Percentiles rank a stretch among this genome's conserved stretches.
Conservation (phyloP, 768 basidiomycete species). For the Calvatia gigantea region DNA sequence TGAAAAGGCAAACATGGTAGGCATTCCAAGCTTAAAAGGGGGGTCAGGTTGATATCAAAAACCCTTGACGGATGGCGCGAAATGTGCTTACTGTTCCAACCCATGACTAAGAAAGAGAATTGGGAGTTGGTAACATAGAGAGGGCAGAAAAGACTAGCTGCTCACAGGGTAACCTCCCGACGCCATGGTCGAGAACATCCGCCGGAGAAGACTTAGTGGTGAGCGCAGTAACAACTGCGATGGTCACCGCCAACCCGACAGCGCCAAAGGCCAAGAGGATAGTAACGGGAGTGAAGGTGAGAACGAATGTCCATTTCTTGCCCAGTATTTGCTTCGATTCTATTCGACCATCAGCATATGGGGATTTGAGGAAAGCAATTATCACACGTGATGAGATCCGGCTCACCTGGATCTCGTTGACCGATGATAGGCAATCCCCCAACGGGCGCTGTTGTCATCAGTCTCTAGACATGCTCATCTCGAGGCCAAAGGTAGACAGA, state of each 20-base stretch:
- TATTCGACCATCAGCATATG: background rate
- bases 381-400: background rate
- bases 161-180: slow-evolving; percentile 10
- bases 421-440: background rate
- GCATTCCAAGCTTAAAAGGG: slow-evolving; percentile 12
- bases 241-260: slow-evolving; percentile 14
- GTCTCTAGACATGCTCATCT: background rate
- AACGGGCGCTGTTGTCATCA: slow-evolving; percentile 3
- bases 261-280: slow-evolving; percentile 18
- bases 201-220: background rate
- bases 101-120: slow-evolving; percentile 8
- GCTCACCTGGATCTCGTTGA: background rate
- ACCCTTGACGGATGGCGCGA: too few species aligned
- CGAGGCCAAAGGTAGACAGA: slow-evolving; percentile 1
- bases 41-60: background rate
- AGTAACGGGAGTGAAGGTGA: slow-evolving; percentile 21
- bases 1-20: slow-evolving; percentile 5
- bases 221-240: slow-evolving; percentile 8
- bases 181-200: slow-evolving; percentile 8
- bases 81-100: slow-evolving; percentile 10
- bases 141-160: background rate
- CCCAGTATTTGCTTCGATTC: background rate
- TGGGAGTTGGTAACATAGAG: background rate
- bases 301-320: slow-evolving; percentile 14
- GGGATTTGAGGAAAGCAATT: background rate